Conservation (phyloP, 306 rosid genomes). For the Trifolium dubium region DNA sequence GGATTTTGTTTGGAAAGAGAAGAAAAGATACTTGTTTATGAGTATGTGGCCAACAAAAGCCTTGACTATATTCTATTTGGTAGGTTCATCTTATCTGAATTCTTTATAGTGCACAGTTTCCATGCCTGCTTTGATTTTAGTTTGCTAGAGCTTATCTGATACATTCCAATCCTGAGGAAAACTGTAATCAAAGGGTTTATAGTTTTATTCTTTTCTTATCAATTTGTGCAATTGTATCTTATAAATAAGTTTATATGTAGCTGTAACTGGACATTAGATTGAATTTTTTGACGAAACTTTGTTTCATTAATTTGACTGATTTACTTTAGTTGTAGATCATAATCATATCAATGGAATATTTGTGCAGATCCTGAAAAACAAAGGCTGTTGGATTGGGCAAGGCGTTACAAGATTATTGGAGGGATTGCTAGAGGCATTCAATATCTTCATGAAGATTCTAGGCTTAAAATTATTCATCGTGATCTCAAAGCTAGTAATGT, state of each 20-base stretch:
- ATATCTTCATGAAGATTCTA: constrained; percentile 72
- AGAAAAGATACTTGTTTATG: constrained; percentile 67
- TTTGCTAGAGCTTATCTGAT: not conserved
- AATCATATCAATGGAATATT: not conserved
- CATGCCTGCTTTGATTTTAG: not conserved
- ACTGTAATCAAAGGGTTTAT: too few relatives aligned
- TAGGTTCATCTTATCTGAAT: constrained; percentile 34
- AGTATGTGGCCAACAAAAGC: constrained; percentile 62
- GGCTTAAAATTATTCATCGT: constrained; percentile 62
- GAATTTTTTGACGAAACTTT: not conserved
- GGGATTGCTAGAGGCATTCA: constrained; percentile 67
- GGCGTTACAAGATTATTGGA: constrained; percentile 52
- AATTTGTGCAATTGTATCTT: too few relatives aligned
- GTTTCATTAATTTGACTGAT: constrained; percentile 5
- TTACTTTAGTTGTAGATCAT: not conserved
- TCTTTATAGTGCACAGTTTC: not conserved
- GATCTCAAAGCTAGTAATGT: constrained; percentile 75
- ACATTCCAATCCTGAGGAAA: too few relatives aligned
- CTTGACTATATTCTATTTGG: constrained; percentile 61
- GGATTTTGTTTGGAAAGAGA: constrained; percentile 65
- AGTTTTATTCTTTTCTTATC: too few relatives aligned
- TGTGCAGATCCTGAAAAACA: constrained; percentile 48
- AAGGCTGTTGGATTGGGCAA: constrained; percentile 55
- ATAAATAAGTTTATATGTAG: too few relatives aligned
- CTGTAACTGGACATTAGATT: not conserved